phyloP scores from a whole-genome alignment of 2,329 filamentous ascomycete species.

The Atkinsonella texensis region DNA sequence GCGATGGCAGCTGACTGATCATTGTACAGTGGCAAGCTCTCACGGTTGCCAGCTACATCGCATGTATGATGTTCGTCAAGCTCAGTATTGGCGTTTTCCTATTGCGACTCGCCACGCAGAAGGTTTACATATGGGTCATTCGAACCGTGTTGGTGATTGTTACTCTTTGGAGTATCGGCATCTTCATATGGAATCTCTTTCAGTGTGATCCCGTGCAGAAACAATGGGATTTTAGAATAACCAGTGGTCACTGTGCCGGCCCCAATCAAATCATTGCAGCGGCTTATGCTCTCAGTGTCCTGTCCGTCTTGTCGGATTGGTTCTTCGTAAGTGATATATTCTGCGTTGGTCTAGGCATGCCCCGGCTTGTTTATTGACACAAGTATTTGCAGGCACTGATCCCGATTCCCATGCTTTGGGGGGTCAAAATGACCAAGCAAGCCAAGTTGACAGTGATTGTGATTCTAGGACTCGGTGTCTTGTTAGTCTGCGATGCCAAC shows the following conservation, averaged over 20 bases:
- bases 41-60: conserved; percentile 36
- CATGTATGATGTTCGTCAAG: conserved; percentile 46
- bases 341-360: no score
- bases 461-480: conserved; percentile 37
- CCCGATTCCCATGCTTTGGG: conserved; percentile 43
- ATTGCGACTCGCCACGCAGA: conserved; percentile 32
- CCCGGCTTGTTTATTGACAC: background rate
- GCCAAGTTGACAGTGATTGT: conserved; percentile 39
- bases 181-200: conserved; percentile 41
- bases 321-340: conserved; percentile 28
- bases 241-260: conserved; percentile 29
- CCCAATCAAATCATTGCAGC: conserved; percentile 32
- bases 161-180: conserved; percentile 30
- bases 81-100: conserved; percentile 42
- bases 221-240: conserved; percentile 41
- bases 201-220: conserved; percentile 38
- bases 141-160: conserved; percentile 33
- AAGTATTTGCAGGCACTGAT: conserved; percentile 28
- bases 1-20: background rate
- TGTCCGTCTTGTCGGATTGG: conserved; percentile 43
- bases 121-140: conserved; percentile 36
- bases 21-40: conserved; percentile 34
- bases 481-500: conserved; percentile 16
- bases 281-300: conserved; percentile 38
- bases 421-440: conserved; percentile 39